Conservation (phyloP, 1,139 yeast species). For the Geotrichum histeridarum region DNA sequence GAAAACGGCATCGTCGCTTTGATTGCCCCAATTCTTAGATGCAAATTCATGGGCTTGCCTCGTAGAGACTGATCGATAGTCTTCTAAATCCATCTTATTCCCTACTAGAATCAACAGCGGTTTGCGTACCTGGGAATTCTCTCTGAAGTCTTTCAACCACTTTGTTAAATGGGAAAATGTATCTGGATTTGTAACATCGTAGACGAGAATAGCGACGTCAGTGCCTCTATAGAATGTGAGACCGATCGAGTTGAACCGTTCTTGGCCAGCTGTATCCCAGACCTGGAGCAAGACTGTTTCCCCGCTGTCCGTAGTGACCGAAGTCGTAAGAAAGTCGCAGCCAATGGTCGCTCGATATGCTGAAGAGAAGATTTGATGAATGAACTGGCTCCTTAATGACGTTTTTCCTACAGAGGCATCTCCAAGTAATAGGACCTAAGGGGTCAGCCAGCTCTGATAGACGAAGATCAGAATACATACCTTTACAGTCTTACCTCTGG, state of each 20-base stretch:
- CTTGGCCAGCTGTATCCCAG: constrained; percentile 70
- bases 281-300: constrained; percentile 46
- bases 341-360: constrained; percentile 61
- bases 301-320: constrained; percentile 30
- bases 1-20: constrained; percentile 12
- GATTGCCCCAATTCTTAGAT: constrained; percentile 16
- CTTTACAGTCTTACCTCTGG: constrained; percentile 12
- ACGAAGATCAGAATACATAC: constrained; percentile 1
- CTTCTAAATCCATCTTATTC: constrained; percentile 46
- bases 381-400: constrained; percentile 53
- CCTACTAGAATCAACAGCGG: constrained; percentile 55
- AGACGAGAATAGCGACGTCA: constrained; percentile 53
- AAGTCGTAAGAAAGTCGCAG: constrained; percentile 54
- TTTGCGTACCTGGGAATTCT: constrained; percentile 47
- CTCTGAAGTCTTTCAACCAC: constrained; percentile 51
- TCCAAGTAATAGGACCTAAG: constrained; percentile 50
- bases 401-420: constrained; percentile 64
- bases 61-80: constrained; percentile 22
- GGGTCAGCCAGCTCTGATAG: neutral
- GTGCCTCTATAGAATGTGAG: constrained; percentile 59
- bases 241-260: constrained; percentile 55
- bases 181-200: constrained; percentile 52
- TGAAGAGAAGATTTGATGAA: constrained; percentile 53
- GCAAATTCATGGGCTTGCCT: constrained; percentile 26
- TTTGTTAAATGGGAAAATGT: constrained; percentile 47